A percentile compares a stretch with the other conserved stretches of the same genome.
Conservation (phyloP, 495 filamentous ascomycete species). For the Podospora fimiseda region DNA sequence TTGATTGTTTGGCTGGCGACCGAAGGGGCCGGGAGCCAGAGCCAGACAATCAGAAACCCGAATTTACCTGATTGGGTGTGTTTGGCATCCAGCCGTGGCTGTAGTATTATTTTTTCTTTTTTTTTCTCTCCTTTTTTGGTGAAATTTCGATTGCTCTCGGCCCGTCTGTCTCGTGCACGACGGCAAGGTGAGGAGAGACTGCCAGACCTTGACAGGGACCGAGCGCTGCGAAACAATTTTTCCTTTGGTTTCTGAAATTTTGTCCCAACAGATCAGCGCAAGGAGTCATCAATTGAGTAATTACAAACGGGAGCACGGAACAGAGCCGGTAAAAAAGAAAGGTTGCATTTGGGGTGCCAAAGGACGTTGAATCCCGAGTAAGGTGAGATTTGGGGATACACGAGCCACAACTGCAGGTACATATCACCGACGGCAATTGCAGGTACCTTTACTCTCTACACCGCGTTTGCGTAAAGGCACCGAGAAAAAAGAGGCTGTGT, state of each 20-base stretch:
- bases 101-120: not conserved
- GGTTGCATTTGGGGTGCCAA: not conserved
- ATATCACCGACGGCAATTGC: slow-evolving; percentile 7
- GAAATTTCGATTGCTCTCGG: not conserved
- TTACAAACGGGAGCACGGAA: not conserved
- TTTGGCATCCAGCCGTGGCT: not conserved
- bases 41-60: not conserved
- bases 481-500: not conserved
- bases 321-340: slow-evolving; percentile 1
- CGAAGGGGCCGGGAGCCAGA: not conserved
- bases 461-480: not conserved
- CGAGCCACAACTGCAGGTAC: too few relatives aligned
- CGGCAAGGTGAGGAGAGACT: not conserved
- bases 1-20: not conserved
- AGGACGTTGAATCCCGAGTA: slow-evolving; percentile 1
- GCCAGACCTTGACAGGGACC: not conserved
- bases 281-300: not conserved
- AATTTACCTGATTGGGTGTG: not conserved
- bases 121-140: not conserved
- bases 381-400: slow-evolving; percentile 13
- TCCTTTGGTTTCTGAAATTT: slow-evolving; percentile 2
- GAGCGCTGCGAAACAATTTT: not conserved
- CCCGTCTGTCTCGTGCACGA: not conserved
- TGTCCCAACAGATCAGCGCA: slow-evolving; percentile 4
- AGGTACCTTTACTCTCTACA: not conserved